Conservation (phyloP, 2,329 filamentous ascomycete species). For the Clarireedia homoeocarpa region DNA sequence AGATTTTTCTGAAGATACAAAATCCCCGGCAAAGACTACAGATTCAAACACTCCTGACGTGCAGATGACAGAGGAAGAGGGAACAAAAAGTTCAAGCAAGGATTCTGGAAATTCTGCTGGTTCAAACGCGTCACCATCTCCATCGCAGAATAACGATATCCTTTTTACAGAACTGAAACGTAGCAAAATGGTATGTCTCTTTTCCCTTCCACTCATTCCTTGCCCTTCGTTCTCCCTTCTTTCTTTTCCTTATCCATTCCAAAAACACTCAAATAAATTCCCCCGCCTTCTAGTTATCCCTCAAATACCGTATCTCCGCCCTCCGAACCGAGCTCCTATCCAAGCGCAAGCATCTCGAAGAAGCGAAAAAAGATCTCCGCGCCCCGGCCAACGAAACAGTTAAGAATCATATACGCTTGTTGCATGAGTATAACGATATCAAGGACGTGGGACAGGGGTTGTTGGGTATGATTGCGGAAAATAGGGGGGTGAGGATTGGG, state of each 20-base stretch:
- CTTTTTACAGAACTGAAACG: slow-evolving; percentile 24
- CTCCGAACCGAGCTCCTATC: slow-evolving; percentile 32
- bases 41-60: too few relatives aligned
- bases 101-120: neutral
- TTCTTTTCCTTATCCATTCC: slow-evolving; percentile 15
- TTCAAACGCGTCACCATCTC: neutral
- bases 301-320: slow-evolving; percentile 38
- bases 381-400: slow-evolving; percentile 41
- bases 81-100: neutral
- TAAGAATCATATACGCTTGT: slow-evolving; percentile 53
- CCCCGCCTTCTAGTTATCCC: slow-evolving; percentile 17
- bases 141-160: slow-evolving; percentile 18
- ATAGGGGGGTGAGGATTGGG: slow-evolving; percentile 40
- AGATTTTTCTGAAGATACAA: neutral
- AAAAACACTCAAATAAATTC: slow-evolving; percentile 25
- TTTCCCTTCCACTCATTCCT: neutral
- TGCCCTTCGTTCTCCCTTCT: neutral
- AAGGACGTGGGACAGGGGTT: slow-evolving; percentile 60
- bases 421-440: slow-evolving; percentile 66
- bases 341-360: slow-evolving; percentile 31
- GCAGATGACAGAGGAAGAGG: neutral
- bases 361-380: slow-evolving; percentile 28
- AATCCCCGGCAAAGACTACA: neutral
- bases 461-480: slow-evolving; percentile 60
- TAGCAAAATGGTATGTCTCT: slow-evolving; percentile 25